phyloP scores from a whole-genome alignment of 768 basidiomycete genomes.

The Agrocybe praecox region DNA sequence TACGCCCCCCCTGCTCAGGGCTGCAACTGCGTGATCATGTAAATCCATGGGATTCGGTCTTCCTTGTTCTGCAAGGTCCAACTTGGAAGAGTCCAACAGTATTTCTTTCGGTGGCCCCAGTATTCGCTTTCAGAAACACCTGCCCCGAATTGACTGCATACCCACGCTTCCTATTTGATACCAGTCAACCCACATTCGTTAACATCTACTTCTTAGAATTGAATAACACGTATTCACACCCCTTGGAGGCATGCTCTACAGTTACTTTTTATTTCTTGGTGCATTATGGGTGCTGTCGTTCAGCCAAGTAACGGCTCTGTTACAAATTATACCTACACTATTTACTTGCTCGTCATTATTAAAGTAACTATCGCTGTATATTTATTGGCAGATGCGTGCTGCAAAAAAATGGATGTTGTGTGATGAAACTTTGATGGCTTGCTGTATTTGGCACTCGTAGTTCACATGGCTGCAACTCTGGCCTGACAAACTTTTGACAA shows the following conservation, averaged over 20 bases:
- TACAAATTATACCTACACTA: not conserved
- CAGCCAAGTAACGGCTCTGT: not conserved
- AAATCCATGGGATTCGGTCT: conserved; percentile 27
- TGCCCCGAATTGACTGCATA: conserved; percentile 16
- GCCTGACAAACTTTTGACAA: conserved; percentile 11
- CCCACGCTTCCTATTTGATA: conserved; percentile 18
- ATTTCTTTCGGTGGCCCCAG: conserved; percentile 10
- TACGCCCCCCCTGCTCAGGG: conserved; percentile 82
- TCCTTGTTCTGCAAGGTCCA: not conserved
- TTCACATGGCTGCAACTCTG: conserved; percentile 22
- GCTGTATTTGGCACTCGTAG: conserved; percentile 12
- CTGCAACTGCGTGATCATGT: conserved; percentile 76
- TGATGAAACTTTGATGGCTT: conserved; percentile 19
- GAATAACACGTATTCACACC: conserved; percentile 14
- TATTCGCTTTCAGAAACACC: conserved; percentile 2
- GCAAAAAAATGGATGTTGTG: conserved; percentile 10
- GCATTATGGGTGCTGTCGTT: not conserved
- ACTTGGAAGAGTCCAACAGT: conserved; percentile 4
- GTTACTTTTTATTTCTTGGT: conserved; percentile 6
- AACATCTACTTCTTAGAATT: conserved; percentile 9
- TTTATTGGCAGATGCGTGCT: conserved; percentile 13
- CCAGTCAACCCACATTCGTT: conserved; percentile 21
- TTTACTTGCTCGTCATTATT: not conserved
- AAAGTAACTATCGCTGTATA: conserved; percentile 7
- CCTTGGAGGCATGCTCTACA: conserved; percentile 19